Percentiles rank a stretch among this genome's conserved stretches.
Evolutionary conservation across 2,329 filamentous ascomycete species (phyloP).

Genomic region (Scorias spongiosa): DNA sequence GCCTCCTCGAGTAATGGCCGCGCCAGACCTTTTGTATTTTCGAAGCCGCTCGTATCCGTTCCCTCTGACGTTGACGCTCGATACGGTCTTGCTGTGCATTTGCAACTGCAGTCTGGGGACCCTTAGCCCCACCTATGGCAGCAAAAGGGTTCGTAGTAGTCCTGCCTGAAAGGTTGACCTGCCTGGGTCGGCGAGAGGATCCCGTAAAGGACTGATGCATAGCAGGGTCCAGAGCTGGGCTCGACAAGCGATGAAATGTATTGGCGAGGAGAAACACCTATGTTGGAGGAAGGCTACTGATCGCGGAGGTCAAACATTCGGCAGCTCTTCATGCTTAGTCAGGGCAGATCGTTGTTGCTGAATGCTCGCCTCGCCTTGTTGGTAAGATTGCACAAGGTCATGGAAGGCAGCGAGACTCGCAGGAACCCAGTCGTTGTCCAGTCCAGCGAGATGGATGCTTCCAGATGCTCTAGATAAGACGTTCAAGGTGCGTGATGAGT

Average conservation of each 20-base stretch:
- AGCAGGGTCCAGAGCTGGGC: not conserved
- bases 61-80: slow-evolving; percentile 65
- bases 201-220: slow-evolving; percentile 95
- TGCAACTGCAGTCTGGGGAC: slow-evolving; percentile 60
- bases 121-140: slow-evolving; percentile 36
- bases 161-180: slow-evolving; percentile 87
- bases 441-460: too few relatives aligned
- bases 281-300: too few relatives aligned
- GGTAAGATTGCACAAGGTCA: too few relatives aligned
- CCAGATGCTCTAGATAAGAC: too few relatives aligned
- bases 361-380: too few relatives aligned
- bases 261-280: too few relatives aligned
- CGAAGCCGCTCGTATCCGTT: slow-evolving; percentile 56
- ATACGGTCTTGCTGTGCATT: slow-evolving; percentile 77
- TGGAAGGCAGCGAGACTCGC: too few relatives aligned
- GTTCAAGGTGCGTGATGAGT: too few relatives aligned
- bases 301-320: too few relatives aligned
- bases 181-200: slow-evolving; percentile 66
- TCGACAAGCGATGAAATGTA: not conserved
- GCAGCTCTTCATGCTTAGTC: too few relatives aligned
- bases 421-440: too few relatives aligned
- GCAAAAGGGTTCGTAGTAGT: slow-evolving; percentile 60
- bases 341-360: too few relatives aligned
- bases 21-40: slow-evolving; percentile 71
- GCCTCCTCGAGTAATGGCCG: slow-evolving; percentile 50